Evolutionary conservation across 306 rosid genomes (phyloP), one percentile per base, ranked within the genome.

Genomic region (Prinsepia uniflora): DNA sequence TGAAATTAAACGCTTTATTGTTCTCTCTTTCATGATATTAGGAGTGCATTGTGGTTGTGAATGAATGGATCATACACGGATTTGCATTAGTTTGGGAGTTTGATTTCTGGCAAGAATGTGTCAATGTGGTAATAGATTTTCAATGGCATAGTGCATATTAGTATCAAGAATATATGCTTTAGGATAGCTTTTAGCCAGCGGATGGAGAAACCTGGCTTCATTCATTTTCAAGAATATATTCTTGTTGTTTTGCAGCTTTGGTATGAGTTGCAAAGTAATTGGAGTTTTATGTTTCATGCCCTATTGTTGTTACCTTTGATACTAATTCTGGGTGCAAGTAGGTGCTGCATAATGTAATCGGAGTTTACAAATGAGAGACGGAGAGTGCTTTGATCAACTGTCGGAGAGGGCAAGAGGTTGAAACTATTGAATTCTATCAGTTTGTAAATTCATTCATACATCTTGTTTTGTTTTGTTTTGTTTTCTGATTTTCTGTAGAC

Each of bases 401-500:
- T 69, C 7, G 41, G 53, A 20, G 53, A 69, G 14, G 20, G 73
- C 53, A 69, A 69, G 63, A 20, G 73, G 64, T 19, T 54, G 19
- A 54, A 76, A 53, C 44, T 24, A 43, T 9, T 46, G 54, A 52
- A 46, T 77, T 63, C 61, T 63, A 49, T 59, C 50, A 70, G 20
- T 45, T 20, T 70, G 39, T 48, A 11, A 40, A 40, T 57, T 60
- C 43, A 12, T 63, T 34, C 34, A 10, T 61, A 15, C 43, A 13
- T 75, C 61, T 50, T 5, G 20, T 49, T 67, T 58, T n/a, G 10
- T 45, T 13, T 45, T 22, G 13, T 11, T 2, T 59, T 56, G 15
- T 14, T 40, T 58, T 47, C 34, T 58, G 18, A 17, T 46, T n/a
- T 40, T 34, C 52, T 59, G 36, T 48, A 48, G 69, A 61, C 43